Evolutionary conservation across 768 basidiomycete genomes (phyloP), one percentile per base, ranked within the genome.

Genomic region (Rhizopogon rudus): DNA sequence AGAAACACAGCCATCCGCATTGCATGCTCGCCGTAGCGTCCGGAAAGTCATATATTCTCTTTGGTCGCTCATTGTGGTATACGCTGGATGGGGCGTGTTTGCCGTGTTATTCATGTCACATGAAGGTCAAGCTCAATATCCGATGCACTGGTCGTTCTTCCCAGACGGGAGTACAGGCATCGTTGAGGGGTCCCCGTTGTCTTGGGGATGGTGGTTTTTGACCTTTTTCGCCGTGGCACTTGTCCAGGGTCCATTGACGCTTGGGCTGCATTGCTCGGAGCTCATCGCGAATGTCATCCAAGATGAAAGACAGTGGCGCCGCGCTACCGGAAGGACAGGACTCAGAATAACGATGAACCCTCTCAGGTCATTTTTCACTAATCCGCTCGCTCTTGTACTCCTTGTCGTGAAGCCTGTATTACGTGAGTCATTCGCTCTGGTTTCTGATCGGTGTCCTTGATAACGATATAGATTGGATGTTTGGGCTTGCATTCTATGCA

Each of bases 401-500:
- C 54, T 68, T 2, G 3, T 49, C 13, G 53, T 56, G 22, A 69
- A 68, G 33, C 65, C 67, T 7, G 13, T 67, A 10, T 31, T 68
- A 13, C 67, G 67, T 69, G 42, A 58, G 67, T 61, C 12, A 22
- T 46, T 20, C 45, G 13, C 12, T 9, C 29, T 33, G 3, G 1
- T 14, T 6, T 29, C 28, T 33, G 9, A n/a, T 20, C 12, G 12
- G 16, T 35, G 20, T 40, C 25, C 12, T 28, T 48, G 9, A 40
- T 20, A 6, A 46, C 12, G 0, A 33, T 33, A 7, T 44, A 69
- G 67, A 69, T 43, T 67, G 67, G 69, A 69, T 71, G 68, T 63
- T 71, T 39, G 67, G 67, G 8, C 63, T 69, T 29, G 61, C 65
- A 4, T 59, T 60, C 46, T 57, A 70, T 69, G 67, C 66, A 58